phyloP scores from a whole-genome alignment of 768 basidiomycete genomes.

The Artomyces pyxidatus region DNA sequence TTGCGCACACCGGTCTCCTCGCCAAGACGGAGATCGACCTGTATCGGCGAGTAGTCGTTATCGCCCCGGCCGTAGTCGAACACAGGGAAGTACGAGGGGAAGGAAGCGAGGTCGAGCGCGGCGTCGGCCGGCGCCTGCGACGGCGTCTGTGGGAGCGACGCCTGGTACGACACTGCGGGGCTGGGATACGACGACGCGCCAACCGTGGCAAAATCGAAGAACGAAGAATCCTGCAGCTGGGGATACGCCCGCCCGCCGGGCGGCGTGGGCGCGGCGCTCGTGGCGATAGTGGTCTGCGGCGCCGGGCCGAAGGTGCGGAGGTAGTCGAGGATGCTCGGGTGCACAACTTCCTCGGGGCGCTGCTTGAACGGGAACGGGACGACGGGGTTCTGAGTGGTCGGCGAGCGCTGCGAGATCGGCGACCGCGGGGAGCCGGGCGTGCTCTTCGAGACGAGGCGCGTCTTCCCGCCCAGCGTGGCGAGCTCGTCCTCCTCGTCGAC shows the following conservation, averaged over 20 bases:
- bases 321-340: slow-evolving; percentile 63
- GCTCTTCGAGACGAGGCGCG: slow-evolving; percentile 49
- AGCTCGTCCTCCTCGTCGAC: slow-evolving; percentile 58
- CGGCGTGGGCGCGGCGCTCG: neutral
- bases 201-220: slow-evolving; percentile 11
- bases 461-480: slow-evolving; percentile 53
- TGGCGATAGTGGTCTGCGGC: neutral
- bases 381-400: slow-evolving; percentile 62
- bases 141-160: slow-evolving; percentile 8
- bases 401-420: slow-evolving; percentile 48
- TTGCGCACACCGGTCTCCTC: slow-evolving; percentile 16
- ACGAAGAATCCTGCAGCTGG: neutral
- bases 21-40: slow-evolving; percentile 4
- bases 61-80: slow-evolving; percentile 12
- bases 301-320: slow-evolving; percentile 48
- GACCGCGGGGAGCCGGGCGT: slow-evolving; percentile 38
- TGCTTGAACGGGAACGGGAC: slow-evolving; percentile 60
- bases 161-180: slow-evolving; percentile 3
- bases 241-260: neutral
- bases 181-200: slow-evolving; percentile 14
- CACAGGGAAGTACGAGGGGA: slow-evolving; percentile 13
- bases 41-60: slow-evolving; percentile 8
- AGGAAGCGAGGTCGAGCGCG: slow-evolving; percentile 8
- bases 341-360: slow-evolving; percentile 40
- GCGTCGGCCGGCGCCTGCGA: neutral